Conservation (phyloP, 768 basidiomycete genomes). For the Hypholoma sublateritium region DNA sequence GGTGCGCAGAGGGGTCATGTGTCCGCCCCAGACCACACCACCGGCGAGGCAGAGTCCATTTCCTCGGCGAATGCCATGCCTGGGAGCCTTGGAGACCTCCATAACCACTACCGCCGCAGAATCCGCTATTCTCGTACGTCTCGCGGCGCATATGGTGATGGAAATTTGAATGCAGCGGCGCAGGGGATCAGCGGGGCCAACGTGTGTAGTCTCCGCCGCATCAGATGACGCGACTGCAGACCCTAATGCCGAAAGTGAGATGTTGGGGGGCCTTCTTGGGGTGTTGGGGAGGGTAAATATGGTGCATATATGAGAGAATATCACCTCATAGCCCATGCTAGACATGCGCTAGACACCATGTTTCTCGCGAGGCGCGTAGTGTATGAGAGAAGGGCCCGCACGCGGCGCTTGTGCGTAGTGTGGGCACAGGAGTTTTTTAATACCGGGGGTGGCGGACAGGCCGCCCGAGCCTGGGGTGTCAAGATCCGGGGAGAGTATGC, state of each 20-base stretch:
- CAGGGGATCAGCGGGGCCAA: no score
- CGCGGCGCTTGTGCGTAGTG: not conserved
- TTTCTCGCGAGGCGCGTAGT: not conserved
- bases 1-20: no score
- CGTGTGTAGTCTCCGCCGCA: not conserved
- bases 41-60: no score
- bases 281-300: not conserved
- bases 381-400: not conserved
- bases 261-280: not conserved
- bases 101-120: no score
- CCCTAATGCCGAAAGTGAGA: slow-evolving; percentile 12
- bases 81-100: no score
- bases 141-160: no score
- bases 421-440: not conserved
- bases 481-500: not conserved
- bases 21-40: no score
- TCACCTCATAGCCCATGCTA: not conserved
- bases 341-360: not conserved
- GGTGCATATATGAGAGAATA: not conserved
- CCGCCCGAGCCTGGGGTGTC: not conserved
- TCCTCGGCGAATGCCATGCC: no score
- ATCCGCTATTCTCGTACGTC: no score
- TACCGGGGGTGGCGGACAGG: not conserved
- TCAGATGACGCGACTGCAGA: slow-evolving; percentile 22
- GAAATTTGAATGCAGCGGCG: no score